Percentiles rank a stretch among this genome's conserved stretches.
Evolutionary conservation across 176 grass and related monocot genomes (phyloP).

Genomic region (Alloteropsis semialata): DNA sequence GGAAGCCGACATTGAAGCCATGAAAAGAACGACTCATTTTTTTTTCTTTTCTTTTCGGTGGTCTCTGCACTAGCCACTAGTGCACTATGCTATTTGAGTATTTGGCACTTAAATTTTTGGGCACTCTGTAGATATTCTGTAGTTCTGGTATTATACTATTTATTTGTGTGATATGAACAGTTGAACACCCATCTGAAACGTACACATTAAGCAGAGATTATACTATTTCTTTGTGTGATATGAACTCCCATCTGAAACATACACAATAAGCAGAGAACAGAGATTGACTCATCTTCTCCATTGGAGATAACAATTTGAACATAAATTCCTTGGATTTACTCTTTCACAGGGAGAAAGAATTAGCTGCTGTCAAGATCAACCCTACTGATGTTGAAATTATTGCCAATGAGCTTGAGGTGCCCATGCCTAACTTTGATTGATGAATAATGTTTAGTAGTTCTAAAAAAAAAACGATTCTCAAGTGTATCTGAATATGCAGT

Average conservation of each 20-base stretch:
- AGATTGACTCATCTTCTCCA: not conserved
- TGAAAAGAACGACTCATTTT: not conserved
- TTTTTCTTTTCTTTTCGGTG: not conserved
- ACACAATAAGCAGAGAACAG: not conserved
- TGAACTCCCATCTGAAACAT: not conserved
- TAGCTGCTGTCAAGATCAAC: slow-evolving; percentile 93
- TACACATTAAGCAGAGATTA: not conserved
- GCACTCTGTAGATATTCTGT: not conserved
- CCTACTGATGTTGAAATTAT: slow-evolving; percentile 91
- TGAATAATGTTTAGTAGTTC: not conserved
- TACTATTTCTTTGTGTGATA: not conserved
- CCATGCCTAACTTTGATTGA: not conserved
- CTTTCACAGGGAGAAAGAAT: slow-evolving; percentile 85
- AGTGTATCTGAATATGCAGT: slow-evolving; percentile 43
- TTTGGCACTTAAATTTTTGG: not conserved
- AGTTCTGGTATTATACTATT: not conserved
- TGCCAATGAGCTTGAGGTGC: slow-evolving; percentile 84
- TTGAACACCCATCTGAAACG: not conserved
- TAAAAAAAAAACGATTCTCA: not conserved
- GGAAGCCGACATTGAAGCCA: not conserved
- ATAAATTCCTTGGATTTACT: not conserved
- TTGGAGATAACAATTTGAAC: not conserved
- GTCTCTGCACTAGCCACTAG: not conserved
- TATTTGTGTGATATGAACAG: too few species aligned
- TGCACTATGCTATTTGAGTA: not conserved